Conservation (phyloP, 2,329 filamentous ascomycete genomes). For the Colletotrichum sp. region DNA sequence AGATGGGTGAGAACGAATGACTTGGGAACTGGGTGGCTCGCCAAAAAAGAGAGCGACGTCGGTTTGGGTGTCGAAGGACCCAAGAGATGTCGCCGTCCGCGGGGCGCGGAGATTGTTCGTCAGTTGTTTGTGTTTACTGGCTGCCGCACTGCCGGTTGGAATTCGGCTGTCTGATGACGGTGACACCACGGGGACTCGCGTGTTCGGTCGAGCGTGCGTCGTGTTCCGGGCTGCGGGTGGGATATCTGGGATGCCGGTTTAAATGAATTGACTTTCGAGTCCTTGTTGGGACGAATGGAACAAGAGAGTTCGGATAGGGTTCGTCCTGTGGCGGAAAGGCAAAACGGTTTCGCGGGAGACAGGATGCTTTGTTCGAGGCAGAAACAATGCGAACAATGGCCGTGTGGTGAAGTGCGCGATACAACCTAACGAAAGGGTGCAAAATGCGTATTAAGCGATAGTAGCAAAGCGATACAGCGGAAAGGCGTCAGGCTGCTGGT, state of each 20-base stretch:
- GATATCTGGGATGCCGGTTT: neutral
- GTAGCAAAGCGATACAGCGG: neutral
- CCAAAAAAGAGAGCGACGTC: neutral
- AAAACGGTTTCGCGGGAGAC: neutral
- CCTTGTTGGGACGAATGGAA: slow-evolving; percentile 2
- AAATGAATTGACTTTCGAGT: neutral
- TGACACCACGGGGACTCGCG: neutral
- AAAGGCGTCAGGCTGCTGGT: neutral
- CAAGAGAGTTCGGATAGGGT: neutral
- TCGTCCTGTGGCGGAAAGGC: neutral
- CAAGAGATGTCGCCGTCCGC: neutral
- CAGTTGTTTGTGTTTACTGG: slow-evolving; percentile 3
- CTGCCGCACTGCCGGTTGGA: neutral
- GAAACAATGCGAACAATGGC: neutral
- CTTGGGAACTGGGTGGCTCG: neutral
- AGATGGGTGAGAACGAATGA: neutral
- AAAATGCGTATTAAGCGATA: slow-evolving; percentile 7
- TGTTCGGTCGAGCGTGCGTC: neutral
- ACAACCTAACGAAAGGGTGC: slow-evolving; percentile 1
- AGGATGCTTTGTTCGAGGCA: neutral
- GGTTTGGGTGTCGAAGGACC: neutral
- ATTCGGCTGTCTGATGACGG: slow-evolving; percentile 1
- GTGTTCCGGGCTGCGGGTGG: neutral
- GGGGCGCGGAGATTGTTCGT: neutral
- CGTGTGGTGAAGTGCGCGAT: neutral